Evolutionary conservation across 2,329 filamentous ascomycete species (phyloP).

Genomic region (Monilinia fructigena): DNA sequence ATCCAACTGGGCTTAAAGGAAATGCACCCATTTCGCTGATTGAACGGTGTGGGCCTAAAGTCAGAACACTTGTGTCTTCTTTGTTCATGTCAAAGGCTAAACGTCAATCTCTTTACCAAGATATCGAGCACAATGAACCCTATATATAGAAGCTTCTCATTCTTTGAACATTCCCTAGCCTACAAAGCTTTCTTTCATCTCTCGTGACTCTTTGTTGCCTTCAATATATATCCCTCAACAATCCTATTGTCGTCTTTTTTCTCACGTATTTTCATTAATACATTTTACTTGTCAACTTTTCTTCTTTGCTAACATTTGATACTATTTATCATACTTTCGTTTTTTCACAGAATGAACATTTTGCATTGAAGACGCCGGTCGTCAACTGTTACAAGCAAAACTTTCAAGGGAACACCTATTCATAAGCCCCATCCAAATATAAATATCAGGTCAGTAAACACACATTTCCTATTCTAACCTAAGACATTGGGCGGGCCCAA

Average conservation of each 20-base stretch:
- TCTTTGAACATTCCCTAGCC: not conserved
- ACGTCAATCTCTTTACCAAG: not conserved
- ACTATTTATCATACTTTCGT: not conserved
- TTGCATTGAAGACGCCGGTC: slow-evolving; percentile 7
- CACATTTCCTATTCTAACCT: not conserved
- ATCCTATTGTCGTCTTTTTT: slow-evolving; percentile 6
- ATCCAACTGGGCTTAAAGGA: not conserved
- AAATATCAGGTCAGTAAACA: slow-evolving; percentile 3
- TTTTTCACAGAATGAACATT: not conserved
- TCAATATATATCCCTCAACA: slow-evolving; percentile 16
- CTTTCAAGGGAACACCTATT: not conserved
- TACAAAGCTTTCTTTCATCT: not conserved
- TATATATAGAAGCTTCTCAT: not conserved
- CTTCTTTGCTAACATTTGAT: not conserved
- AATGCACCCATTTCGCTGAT: not conserved
- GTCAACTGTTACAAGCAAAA: slow-evolving; percentile 6
- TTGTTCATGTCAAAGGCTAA: not conserved
- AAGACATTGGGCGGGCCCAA: slow-evolving; percentile 15
- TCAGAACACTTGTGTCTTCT: not conserved
- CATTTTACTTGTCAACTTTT: not conserved
- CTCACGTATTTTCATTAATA: not conserved
- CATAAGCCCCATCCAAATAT: not conserved
- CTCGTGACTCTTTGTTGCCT: slow-evolving; percentile 1
- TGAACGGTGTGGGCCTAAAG: not conserved
- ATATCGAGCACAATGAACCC: not conserved